phyloP scores from a whole-genome alignment of 2,329 filamentous ascomycete species.

The Trichophaea hybrida region DNA sequence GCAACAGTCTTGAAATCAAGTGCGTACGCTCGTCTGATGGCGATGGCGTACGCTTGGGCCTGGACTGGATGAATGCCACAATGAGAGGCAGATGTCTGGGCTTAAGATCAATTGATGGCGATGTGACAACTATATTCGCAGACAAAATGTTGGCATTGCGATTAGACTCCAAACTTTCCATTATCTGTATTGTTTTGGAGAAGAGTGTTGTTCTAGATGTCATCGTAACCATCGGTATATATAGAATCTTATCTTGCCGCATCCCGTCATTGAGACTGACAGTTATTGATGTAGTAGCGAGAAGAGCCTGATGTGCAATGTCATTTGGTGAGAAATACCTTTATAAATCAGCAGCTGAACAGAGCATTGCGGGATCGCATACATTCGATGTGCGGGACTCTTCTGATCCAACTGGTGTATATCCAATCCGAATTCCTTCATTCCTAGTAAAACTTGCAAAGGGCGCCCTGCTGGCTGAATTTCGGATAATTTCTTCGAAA shows the following conservation, averaged over 20 bases:
- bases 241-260: conserved; percentile 72
- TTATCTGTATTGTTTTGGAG: conserved; percentile 78
- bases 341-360: conserved; percentile 3
- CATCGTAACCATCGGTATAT: conserved; percentile 94
- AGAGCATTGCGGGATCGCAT: conserved; percentile 6
- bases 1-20: conserved; percentile 76
- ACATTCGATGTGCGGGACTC: conserved; percentile 88
- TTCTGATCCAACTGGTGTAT: conserved; percentile 80
- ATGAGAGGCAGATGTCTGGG: conserved; percentile 81
- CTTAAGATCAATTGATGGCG: conserved; percentile 82
- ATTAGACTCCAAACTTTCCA: conserved; percentile 56
- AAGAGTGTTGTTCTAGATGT: conserved; percentile 87
- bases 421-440: conserved; percentile 93
- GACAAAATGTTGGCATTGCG: conserved; percentile 93
- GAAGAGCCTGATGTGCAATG: conserved; percentile 83
- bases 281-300: conserved; percentile 83
- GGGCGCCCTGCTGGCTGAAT: conserved; percentile 53
- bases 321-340: conserved; percentile 79
- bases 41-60: conserved; percentile 28
- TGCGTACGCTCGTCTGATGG: conserved; percentile 30
- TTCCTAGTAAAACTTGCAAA: conserved; percentile 67
- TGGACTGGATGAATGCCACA: conserved; percentile 54
- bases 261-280: conserved; percentile 78
- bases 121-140: conserved; percentile 90
- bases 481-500: conserved; percentile 64